Percentiles rank a stretch among this genome's conserved stretches.
Evolutionary conservation across 2,329 filamentous ascomycete genomes (phyloP).

Genomic region (Pleurostoma richardsiae): DNA sequence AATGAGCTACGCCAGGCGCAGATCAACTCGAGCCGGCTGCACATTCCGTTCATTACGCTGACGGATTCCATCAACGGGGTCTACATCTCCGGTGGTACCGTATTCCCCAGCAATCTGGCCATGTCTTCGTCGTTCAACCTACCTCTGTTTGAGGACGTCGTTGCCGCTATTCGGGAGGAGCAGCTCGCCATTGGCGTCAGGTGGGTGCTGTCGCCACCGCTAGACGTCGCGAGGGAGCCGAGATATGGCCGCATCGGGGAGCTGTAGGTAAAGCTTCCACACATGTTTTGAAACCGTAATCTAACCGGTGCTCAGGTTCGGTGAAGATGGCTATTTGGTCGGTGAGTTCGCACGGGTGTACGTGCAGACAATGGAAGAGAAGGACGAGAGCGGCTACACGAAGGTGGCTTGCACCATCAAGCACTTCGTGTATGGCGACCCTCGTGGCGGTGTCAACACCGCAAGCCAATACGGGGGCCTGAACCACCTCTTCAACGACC

Average conservation of each 20-base stretch:
- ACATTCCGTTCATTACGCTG: slow-evolving; percentile 18
- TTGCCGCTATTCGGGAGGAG: slow-evolving; percentile 22
- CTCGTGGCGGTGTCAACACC: slow-evolving; percentile 24
- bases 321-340: slow-evolving; percentile 23
- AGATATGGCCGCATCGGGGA: slow-evolving; percentile 18
- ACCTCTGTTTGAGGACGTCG: slow-evolving; percentile 18
- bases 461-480: slow-evolving; percentile 24
- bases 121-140: slow-evolving; percentile 24
- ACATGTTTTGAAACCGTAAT: not conserved
- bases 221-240: slow-evolving; percentile 25
- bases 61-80: slow-evolving; percentile 22
- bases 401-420: slow-evolving; percentile 29
- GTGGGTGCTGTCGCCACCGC: slow-evolving; percentile 25
- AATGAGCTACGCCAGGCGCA: slow-evolving; percentile 15
- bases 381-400: slow-evolving; percentile 21
- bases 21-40: slow-evolving; percentile 11
- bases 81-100: slow-evolving; percentile 20
- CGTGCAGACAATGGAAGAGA: slow-evolving; percentile 27
- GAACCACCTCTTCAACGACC: slow-evolving; percentile 27
- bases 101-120: slow-evolving; percentile 23
- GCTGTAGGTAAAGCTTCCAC: slow-evolving; percentile 7
- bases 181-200: slow-evolving; percentile 21
- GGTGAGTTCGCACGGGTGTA: slow-evolving; percentile 24
- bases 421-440: slow-evolving; percentile 27
- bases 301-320: slow-evolving; percentile 14